Conservation (phyloP, 2,329 filamentous ascomycete genomes). For the Acrodontium crateriforme region DNA sequence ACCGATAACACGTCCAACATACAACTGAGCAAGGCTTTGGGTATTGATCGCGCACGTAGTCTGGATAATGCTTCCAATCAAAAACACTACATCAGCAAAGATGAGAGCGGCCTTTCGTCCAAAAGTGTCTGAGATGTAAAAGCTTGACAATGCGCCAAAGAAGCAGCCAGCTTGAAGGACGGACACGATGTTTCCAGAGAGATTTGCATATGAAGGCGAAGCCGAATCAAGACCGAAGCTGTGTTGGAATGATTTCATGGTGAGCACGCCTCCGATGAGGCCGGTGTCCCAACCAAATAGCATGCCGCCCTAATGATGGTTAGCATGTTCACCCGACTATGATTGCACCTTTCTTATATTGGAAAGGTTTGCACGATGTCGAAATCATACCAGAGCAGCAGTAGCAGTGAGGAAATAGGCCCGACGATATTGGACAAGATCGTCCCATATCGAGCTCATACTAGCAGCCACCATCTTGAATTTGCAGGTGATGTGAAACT, state of each 20-base stretch:
- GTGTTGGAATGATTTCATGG: conserved; percentile 42
- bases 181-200: conserved; percentile 55
- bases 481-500: too few relatives aligned
- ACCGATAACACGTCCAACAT: conserved; percentile 47
- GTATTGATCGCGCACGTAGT: too few relatives aligned
- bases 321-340: too few relatives aligned
- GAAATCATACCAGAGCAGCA: too few relatives aligned
- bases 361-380: too few relatives aligned
- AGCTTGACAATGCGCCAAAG: conserved; percentile 44
- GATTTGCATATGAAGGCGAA: conserved; percentile 27
- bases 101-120: conserved; percentile 45
- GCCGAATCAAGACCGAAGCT: conserved; percentile 26
- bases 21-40: conserved; percentile 54
- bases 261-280: conserved; percentile 52
- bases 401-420: too few relatives aligned
- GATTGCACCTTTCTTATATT: too few relatives aligned
- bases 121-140: conserved; percentile 40
- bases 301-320: too few relatives aligned
- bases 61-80: conserved; percentile 51
- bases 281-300: conserved; percentile 47
- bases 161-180: conserved; percentile 57
- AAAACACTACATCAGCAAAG: conserved; percentile 41
- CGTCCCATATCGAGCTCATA: too few relatives aligned
- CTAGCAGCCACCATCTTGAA: too few relatives aligned
- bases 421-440: too few relatives aligned